Evolutionary conservation across 345 rosid species (phyloP).

Genomic region (Excoecaria cochinchinensis): DNA sequence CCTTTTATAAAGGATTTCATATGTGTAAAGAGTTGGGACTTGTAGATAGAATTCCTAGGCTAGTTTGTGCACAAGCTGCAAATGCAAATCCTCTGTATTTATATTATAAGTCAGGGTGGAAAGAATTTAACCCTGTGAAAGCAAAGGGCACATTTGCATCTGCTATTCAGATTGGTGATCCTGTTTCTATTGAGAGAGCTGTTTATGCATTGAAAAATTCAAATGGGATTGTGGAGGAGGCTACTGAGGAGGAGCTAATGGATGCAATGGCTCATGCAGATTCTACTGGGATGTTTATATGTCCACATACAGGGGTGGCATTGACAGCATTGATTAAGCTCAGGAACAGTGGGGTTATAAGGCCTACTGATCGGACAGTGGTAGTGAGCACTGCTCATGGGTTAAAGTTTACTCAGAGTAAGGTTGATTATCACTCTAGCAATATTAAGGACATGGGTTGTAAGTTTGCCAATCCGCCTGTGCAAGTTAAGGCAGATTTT

Average conservation of each 20-base stretch:
- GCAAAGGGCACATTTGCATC: constrained; percentile 29
- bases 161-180: constrained; percentile 37
- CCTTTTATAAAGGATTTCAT: constrained; percentile 31
- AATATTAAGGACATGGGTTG: constrained; percentile 34
- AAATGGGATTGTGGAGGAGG: constrained; percentile 35
- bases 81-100: constrained; percentile 31
- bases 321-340: constrained; percentile 32
- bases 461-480: constrained; percentile 32
- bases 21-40: constrained; percentile 35
- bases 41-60: constrained; percentile 31
- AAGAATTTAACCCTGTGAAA: constrained; percentile 23
- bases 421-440: constrained; percentile 32
- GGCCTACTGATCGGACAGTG: constrained; percentile 29
- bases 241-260: constrained; percentile 38
- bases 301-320: constrained; percentile 35
- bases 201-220: constrained; percentile 32
- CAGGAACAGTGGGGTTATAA: constrained; percentile 27
- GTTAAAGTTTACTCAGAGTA: constrained; percentile 33
- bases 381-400: constrained; percentile 36
- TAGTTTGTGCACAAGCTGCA: constrained; percentile 33
- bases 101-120: constrained; percentile 28
- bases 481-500: constrained; percentile 29
- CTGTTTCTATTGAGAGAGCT: constrained; percentile 35
- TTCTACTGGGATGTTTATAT: constrained; percentile 35
- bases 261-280: constrained; percentile 36